Evolutionary conservation across 2,329 filamentous ascomycete species (phyloP).

Genomic region (Cercospora nicotianae): DNA sequence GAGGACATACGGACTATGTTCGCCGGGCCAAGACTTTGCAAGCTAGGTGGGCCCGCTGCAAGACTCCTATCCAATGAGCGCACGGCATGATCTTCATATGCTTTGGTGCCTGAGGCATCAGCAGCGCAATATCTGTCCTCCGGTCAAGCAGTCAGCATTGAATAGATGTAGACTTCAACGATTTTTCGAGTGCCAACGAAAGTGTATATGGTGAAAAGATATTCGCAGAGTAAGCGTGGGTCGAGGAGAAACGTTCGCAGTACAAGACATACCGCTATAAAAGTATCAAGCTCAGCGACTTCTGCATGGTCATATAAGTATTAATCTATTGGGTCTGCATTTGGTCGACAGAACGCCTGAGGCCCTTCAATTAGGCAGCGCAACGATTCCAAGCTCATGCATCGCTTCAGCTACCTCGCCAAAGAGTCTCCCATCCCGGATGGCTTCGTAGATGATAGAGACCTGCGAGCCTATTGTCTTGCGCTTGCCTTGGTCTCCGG

Average conservation of each 20-base stretch:
- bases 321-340: not conserved
- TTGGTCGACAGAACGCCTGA: not conserved
- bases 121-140: not conserved
- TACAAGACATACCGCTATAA: not conserved
- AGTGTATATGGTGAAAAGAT: not conserved
- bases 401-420: not conserved
- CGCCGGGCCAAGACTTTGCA: slow-evolving; percentile 1
- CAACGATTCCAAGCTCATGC: not conserved
- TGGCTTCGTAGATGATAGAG: slow-evolving; percentile 7
- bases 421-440: not conserved
- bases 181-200: not conserved
- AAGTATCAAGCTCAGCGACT: not conserved
- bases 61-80: not conserved
- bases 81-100: not conserved
- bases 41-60: not conserved
- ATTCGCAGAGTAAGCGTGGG: not conserved
- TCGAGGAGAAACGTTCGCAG: not conserved
- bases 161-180: not conserved
- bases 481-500: not conserved
- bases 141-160: not conserved
- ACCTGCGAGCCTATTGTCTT: slow-evolving; percentile 7
- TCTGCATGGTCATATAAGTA: not conserved
- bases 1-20: slow-evolving; percentile 2
- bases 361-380: not conserved
- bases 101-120: not conserved